These are phyloP conservation scores for Rhodotorula mucilaginosa DNA, from an alignment of 1,284 basidiomycete genomes.

Conservation along the genomic window DNA sequence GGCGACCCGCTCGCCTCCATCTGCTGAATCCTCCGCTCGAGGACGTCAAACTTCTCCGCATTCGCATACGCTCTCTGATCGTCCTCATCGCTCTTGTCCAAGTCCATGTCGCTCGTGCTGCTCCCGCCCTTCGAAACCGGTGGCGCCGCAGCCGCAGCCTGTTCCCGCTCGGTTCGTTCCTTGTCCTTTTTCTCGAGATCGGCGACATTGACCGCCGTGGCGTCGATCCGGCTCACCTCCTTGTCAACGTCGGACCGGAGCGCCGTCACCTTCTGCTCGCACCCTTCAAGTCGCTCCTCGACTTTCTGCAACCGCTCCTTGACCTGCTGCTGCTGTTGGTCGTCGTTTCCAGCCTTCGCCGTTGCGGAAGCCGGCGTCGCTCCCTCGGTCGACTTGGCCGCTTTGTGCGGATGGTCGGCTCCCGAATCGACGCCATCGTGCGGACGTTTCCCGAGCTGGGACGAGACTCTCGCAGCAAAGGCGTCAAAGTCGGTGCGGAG, in stretches of 20 bases:
- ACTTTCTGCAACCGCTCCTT: not conserved
- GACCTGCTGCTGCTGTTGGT: not conserved
- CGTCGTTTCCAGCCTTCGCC: not conserved
- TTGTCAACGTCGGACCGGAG: not conserved
- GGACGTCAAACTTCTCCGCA: not conserved
- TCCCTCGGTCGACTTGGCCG: not conserved
- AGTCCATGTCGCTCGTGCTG: not conserved
- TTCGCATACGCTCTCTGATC: not conserved
- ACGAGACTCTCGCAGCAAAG: not conserved
- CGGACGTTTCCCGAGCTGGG: not conserved
- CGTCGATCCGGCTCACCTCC: no score
- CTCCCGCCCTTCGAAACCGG: not conserved
- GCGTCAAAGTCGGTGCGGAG: not conserved
- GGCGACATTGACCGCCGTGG: no score
- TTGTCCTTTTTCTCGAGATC: no score
- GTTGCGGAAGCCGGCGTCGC: not conserved
- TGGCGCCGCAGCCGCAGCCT: no score
- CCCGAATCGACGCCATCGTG: not conserved
- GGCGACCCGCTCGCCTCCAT: not conserved
- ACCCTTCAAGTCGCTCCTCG: not conserved
- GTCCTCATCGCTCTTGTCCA: not conserved
- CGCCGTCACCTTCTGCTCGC: not conserved
- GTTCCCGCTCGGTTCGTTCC: no score
- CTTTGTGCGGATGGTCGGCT: not conserved
- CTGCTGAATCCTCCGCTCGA: not conserved